Percentiles rank a stretch among this genome's conserved stretches.
Evolutionary conservation across 208 protist genomes (phyloP).

Genomic region (Acanthamoeba culbertsoni): DNA sequence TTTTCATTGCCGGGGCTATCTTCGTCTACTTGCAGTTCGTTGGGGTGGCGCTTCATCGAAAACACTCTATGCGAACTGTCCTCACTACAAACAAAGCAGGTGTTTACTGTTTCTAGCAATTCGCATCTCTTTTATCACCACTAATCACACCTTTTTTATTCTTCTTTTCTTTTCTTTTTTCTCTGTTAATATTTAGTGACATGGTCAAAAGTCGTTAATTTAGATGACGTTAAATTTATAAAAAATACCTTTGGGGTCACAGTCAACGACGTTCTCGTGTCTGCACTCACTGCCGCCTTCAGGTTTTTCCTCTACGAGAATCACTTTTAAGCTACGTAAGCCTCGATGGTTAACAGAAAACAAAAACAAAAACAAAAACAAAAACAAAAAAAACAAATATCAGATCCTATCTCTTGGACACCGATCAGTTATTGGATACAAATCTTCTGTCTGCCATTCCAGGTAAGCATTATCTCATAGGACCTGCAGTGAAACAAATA

Average conservation of each 20-base stretch:
- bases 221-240: constrained; percentile 5
- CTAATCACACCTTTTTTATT: background rate
- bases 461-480: background rate
- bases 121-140: too few species aligned
- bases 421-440: background rate
- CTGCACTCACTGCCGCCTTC: background rate
- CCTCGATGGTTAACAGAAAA: background rate
- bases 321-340: background rate
- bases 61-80: background rate
- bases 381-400: background rate
- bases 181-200: background rate
- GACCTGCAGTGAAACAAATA: too few species aligned
- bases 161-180: background rate
- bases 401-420: background rate
- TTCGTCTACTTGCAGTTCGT: background rate
- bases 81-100: background rate
- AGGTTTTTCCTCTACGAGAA: background rate
- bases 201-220: background rate
- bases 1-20: background rate
- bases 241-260: background rate
- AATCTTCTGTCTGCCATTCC: background rate
- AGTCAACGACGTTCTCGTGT: background rate
- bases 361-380: background rate
- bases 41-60: background rate
- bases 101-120: background rate